Evolutionary conservation across 2,329 filamentous ascomycete genomes (phyloP), one percentile per base, ranked within the genome.

Genomic region (Verticillium zaregamsianum): DNA sequence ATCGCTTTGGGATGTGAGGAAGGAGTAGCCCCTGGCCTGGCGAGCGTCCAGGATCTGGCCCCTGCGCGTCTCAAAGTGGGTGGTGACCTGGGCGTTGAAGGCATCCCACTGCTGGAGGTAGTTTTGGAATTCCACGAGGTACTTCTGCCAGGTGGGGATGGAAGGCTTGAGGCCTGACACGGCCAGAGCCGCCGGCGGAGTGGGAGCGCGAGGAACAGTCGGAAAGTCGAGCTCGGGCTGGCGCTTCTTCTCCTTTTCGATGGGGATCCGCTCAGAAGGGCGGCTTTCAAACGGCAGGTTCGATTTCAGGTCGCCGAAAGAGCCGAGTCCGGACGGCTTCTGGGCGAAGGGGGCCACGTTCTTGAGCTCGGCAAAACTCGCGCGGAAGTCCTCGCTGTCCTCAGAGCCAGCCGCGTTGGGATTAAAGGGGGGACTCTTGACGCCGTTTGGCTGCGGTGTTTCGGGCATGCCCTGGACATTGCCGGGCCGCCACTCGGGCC

Each of bases 401-500:
- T 87, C 83, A 1, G 83, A 85, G 20, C 84, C 83, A 17, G 74
- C 75, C 5, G 71, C 66, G 62, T 79, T 79, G 35, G 69, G 69
- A 37, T 72, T 73, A 58, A 72, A 66, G 15, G 54, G 54, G 23
- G 68, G 17, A 64, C 68, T 0, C 32, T 66, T 65, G 11, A 69
- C 66, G 5, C 66, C 66, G 11, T 72, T 71, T 5, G 67, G 59
- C 1, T 63, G 64, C 3, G 64, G 57, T n/a, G 70, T 68, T 15
- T 66, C 62, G 28, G 66, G 69, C 39, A 66, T 60, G 1, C 69
- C 72, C 61, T 75, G 71, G 3, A 77, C 72, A 61, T 84, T 75
- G 3, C 84, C 84, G 3, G 83, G 77, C 55, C 85, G 77, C 85
- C 85, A 88, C 62, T 87, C 85, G 5, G 82, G 82, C 49, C 85